phyloP scores from a whole-genome alignment of 2,329 filamentous ascomycete genomes.

The Alternaria longipes region DNA sequence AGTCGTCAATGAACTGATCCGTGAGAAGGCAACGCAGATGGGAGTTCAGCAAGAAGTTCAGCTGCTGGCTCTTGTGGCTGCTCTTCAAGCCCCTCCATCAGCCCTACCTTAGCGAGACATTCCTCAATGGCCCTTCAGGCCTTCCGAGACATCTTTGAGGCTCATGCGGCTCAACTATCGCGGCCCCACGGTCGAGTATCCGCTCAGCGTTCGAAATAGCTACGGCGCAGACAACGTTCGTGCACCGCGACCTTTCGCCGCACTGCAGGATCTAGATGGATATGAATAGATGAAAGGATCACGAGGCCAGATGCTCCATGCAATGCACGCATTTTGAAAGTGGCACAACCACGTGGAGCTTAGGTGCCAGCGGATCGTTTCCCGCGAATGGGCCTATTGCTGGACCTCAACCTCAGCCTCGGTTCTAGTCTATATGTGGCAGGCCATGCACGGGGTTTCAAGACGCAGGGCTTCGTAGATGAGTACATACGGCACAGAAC shows the following conservation, averaged over 20 bases:
- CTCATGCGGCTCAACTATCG: conserved; percentile 8
- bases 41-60: background rate
- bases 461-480: background rate
- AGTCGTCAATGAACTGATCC: background rate
- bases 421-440: conserved; percentile 2
- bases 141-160: conserved; percentile 6
- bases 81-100: background rate
- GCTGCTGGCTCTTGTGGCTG: background rate
- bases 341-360: conserved; percentile 9
- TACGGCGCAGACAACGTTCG: conserved; percentile 1
- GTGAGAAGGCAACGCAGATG: background rate
- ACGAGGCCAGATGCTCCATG: background rate
- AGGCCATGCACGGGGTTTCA: background rate
- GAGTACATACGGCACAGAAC: background rate
- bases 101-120: conserved; percentile 5
- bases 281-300: conserved; percentile 12
- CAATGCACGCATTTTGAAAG: background rate
- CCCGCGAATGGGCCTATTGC: background rate
- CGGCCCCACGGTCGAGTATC: background rate
- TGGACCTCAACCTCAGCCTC: conserved; percentile 8
- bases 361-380: conserved; percentile 2
- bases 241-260: background rate
- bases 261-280: background rate
- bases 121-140: background rate
- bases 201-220: conserved; percentile 5